Conservation (phyloP, 495 filamentous ascomycete genomes). For the Tuber borchii region DNA sequence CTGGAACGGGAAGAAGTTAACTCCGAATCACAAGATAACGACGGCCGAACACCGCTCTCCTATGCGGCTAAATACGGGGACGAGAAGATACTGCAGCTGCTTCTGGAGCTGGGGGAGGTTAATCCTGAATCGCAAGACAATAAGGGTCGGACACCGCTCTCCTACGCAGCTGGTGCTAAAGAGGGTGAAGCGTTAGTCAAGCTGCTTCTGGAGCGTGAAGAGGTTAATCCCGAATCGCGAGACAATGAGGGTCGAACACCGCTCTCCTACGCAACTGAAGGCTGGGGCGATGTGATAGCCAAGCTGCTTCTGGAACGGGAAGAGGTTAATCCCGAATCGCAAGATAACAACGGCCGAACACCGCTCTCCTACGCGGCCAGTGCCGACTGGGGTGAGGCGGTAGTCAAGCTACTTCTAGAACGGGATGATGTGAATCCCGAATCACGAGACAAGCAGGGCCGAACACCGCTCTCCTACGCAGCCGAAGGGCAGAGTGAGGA, state of each 20-base stretch:
- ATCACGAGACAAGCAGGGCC: background rate
- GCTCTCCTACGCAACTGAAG: slow-evolving; percentile 38
- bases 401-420: no score
- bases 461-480: background rate
- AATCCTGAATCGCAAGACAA: background rate
- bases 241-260: slow-evolving; percentile 32
- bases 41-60: slow-evolving; percentile 43
- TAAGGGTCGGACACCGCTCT: background rate
- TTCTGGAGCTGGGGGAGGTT: background rate
- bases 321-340: slow-evolving; percentile 16
- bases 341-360: slow-evolving; percentile 35
- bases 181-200: slow-evolving; percentile 35
- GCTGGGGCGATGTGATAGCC: slow-evolving; percentile 32
- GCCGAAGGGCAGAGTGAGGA: no score
- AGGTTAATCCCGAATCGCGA: slow-evolving; percentile 14
- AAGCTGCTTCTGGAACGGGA: slow-evolving; percentile 29
- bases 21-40: slow-evolving; percentile 22
- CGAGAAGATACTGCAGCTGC: background rate
- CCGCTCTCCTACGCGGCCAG: slow-evolving; percentile 13
- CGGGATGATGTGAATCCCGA: no score
- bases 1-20: slow-evolving; percentile 26
- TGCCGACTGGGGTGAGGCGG: no score
- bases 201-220: slow-evolving; percentile 10
- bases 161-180: background rate
- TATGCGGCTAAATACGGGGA: slow-evolving; percentile 40